Conservation (phyloP, 352 stramenopile species). For the Phytophthora fragariae region DNA sequence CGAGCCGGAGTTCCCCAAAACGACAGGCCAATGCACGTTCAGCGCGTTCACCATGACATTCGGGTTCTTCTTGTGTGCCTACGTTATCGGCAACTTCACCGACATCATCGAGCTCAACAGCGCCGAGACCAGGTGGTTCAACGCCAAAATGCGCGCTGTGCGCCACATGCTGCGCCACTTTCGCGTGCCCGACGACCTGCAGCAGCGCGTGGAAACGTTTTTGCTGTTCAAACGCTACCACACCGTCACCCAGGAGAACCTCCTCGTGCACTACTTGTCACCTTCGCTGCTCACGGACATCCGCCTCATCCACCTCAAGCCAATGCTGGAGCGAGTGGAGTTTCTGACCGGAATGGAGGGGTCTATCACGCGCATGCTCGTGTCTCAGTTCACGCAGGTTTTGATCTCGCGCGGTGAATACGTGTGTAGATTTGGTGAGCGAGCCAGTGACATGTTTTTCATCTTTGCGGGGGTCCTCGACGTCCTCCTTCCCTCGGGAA, state of each 20-base stretch:
- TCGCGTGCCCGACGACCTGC: conserved; percentile 44
- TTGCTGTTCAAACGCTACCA: conserved; percentile 76
- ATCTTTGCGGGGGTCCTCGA: conserved; percentile 65
- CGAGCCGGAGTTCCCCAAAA: conserved; percentile 60
- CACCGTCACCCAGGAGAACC: conserved; percentile 69
- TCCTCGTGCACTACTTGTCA: conserved; percentile 59
- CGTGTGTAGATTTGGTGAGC: conserved; percentile 59
- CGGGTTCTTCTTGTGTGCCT: conserved; percentile 74
- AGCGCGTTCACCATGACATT: conserved; percentile 65
- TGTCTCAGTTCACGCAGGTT: conserved; percentile 67
- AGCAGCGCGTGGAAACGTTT: conserved; percentile 61
- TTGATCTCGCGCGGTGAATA: conserved; percentile 61
- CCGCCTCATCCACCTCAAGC: conserved; percentile 64
- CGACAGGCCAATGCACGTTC: conserved; percentile 54
- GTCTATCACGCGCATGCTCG: conserved; percentile 66
- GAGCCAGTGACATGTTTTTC: conserved; percentile 74
- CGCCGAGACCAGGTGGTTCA: conserved; percentile 66
- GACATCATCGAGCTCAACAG: conserved; percentile 68
- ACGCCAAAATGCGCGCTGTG: conserved; percentile 54
- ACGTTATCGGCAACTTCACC: conserved; percentile 72
- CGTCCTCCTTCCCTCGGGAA: conserved; percentile 37
- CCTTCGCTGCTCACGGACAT: conserved; percentile 71
- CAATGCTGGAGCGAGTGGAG: conserved; percentile 68
- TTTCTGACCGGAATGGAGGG: conserved; percentile 65
- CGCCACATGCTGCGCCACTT: conserved; percentile 65